phyloP scores from a whole-genome alignment of 441 rosid genomes.

The Manihot esculenta region DNA sequence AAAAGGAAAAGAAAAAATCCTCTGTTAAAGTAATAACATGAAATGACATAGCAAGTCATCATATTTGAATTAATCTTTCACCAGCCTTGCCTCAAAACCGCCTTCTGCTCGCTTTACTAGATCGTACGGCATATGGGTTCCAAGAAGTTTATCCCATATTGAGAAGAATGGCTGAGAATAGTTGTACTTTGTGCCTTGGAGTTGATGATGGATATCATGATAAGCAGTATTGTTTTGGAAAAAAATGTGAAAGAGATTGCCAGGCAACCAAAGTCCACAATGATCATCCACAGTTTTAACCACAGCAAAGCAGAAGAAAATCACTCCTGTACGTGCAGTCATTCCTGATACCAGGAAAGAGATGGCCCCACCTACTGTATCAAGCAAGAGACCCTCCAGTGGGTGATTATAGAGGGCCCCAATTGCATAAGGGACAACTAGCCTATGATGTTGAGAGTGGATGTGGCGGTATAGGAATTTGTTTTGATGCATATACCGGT shows the following conservation, averaged over 20 bases:
- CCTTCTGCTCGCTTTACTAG: constrained; percentile 58
- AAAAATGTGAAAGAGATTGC: constrained; percentile 57
- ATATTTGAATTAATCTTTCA: constrained; percentile 38
- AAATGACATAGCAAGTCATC: constrained; percentile 19
- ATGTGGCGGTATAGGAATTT: constrained; percentile 62
- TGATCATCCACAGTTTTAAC: constrained; percentile 73
- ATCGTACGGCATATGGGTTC: constrained; percentile 60
- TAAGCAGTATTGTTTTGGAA: constrained; percentile 73
- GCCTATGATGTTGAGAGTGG: constrained; percentile 73
- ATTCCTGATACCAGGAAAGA: constrained; percentile 70
- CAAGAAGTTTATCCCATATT: constrained; percentile 65
- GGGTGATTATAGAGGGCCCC: constrained; percentile 80
- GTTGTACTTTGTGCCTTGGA: constrained; percentile 64
- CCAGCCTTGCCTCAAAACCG: constrained; percentile 61
- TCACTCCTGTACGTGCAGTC: constrained; percentile 64
- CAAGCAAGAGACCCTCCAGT: constrained; percentile 62
- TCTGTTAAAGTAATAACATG: constrained; percentile 19
- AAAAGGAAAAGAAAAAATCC: constrained; percentile 9
- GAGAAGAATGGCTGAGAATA: constrained; percentile 81
- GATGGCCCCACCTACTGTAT: constrained; percentile 65
- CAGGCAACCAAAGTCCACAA: constrained; percentile 72
- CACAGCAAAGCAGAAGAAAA: constrained; percentile 71
- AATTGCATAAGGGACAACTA: constrained; percentile 65
- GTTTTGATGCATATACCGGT: constrained; percentile 77
- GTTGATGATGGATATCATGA: constrained; percentile 83